Conservation (phyloP, 805 yeast genomes). For the Schwanniomyces yamadae region DNA sequence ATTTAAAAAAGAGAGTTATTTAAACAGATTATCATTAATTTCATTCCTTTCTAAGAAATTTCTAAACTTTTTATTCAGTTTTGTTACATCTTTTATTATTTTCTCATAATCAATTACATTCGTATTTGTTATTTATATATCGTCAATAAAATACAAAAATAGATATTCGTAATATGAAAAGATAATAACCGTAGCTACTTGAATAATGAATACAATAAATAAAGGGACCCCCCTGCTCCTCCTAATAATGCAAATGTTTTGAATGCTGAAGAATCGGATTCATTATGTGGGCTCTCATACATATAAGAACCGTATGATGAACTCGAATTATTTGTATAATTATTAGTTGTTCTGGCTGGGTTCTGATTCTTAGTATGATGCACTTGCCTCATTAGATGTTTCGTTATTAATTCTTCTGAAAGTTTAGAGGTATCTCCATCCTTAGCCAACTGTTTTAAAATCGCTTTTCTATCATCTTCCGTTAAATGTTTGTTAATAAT, state of each 20-base stretch:
- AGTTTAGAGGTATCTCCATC: constrained; percentile 31
- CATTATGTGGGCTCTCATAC: constrained; percentile 32
- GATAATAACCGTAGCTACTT: not conserved
- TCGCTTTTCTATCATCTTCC: constrained; percentile 30
- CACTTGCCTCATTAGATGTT: constrained; percentile 41
- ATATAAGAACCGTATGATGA: constrained; percentile 25
- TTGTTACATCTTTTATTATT: too few relatives aligned
- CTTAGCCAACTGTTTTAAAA: constrained; percentile 32
- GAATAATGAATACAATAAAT: constrained; percentile 24
- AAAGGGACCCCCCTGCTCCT: constrained; percentile 31
- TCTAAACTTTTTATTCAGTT: too few relatives aligned
- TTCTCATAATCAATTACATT: too few relatives aligned
- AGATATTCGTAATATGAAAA: not conserved
- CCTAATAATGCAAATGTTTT: constrained; percentile 26
- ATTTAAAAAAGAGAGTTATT: too few relatives aligned
- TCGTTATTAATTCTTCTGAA: constrained; percentile 41
- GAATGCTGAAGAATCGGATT: constrained; percentile 17
- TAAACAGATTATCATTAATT: too few relatives aligned
- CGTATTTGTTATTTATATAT: too few relatives aligned
- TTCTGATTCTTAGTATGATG: constrained; percentile 13
- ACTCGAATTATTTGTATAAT: constrained; percentile 1
- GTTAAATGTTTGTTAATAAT: constrained; percentile 32
- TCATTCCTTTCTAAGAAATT: too few relatives aligned
- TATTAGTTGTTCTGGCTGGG: constrained; percentile 4
- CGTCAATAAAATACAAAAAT: too few relatives aligned